A percentile compares a stretch with the other conserved stretches of the same genome.
Conservation (phyloP, 2,329 filamentous ascomycete genomes). For the Cladophialophora bantiana region DNA sequence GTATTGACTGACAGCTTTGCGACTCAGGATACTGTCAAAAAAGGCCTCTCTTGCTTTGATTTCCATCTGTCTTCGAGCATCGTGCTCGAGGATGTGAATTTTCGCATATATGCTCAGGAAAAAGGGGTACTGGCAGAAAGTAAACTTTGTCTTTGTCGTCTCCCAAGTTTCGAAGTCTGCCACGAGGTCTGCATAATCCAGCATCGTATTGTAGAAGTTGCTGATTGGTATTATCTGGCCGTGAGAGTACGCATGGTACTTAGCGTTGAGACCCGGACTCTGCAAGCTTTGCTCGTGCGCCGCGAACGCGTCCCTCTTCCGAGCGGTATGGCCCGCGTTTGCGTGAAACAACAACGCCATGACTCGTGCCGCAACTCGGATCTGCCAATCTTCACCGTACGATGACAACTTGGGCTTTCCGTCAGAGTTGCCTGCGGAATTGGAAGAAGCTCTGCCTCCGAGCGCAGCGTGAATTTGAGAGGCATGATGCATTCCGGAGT, state of each 20-base stretch:
- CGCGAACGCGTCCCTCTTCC: conserved; percentile 47
- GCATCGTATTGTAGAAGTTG: conserved; percentile 84
- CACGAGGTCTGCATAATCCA: conserved; percentile 86
- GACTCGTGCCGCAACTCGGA: conserved; percentile 78
- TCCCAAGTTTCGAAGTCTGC: conserved; percentile 91
- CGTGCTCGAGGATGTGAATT: conserved; percentile 86
- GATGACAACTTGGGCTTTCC: conserved; percentile 58
- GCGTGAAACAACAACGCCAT: conserved; percentile 83
- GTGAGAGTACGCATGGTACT: conserved; percentile 56
- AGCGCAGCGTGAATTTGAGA: conserved; percentile 81
- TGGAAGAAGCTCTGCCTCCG: conserved; percentile 55
- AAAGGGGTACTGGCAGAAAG: conserved; percentile 92
- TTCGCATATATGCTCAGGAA: conserved; percentile 92
- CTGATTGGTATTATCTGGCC: conserved; percentile 78
- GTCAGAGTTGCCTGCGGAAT: conserved; percentile 62
- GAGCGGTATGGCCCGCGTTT: conserved; percentile 65
- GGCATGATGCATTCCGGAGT: conserved; percentile 64
- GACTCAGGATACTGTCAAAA: conserved; percentile 84
- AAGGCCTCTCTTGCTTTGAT: conserved; percentile 87
- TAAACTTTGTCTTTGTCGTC: conserved; percentile 73
- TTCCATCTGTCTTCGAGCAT: conserved; percentile 88
- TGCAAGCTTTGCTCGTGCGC: conserved; percentile 44
- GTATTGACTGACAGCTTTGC: conserved; percentile 76
- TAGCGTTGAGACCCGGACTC: conserved; percentile 50
- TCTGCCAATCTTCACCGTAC: conserved; percentile 88